These are phyloP conservation scores for Elsinoe perseae DNA, from an alignment of 2,329 filamentous ascomycete species.

Conservation along the genomic window DNA sequence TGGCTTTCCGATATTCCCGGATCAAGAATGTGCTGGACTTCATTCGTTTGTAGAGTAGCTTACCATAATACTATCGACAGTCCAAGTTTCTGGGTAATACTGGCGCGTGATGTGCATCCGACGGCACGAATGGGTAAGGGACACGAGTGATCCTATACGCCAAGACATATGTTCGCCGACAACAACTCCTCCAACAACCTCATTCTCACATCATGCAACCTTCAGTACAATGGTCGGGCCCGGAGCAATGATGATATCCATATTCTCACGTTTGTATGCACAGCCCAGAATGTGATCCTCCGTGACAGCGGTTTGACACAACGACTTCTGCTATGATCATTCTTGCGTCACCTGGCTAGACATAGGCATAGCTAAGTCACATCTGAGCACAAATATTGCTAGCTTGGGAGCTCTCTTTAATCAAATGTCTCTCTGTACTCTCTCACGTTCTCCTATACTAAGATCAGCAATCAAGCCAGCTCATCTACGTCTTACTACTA, in stretches of 20 bases:
- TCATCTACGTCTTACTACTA: not conserved
- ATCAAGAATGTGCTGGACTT: slow-evolving; percentile 8
- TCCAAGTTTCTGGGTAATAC: not conserved
- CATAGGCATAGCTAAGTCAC: not conserved
- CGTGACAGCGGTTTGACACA: slow-evolving; percentile 5
- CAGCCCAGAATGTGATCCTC: not conserved
- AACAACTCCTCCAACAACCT: not conserved
- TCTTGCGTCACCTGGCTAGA: slow-evolving; percentile 3
- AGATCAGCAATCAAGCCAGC: not conserved
- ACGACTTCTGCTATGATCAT: slow-evolving; percentile 7
- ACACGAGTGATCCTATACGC: not conserved
- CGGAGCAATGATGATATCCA: not conserved
- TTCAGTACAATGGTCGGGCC: not conserved
- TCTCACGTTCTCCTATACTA: not conserved
- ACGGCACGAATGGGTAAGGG: not conserved
- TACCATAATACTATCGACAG: slow-evolving; percentile 10
- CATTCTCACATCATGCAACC: not conserved
- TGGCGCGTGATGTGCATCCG: too few species aligned
- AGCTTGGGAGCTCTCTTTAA: not conserved
- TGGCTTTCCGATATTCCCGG: not conserved
- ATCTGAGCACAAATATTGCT: not conserved
- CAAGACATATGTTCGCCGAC: not conserved
- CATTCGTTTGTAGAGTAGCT: slow-evolving; percentile 13
- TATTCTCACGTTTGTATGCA: not conserved
- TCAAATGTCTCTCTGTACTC: not conserved